Conservation (phyloP, 2,329 filamentous ascomycete species). For the Penicillium fuscoglaucum region DNA sequence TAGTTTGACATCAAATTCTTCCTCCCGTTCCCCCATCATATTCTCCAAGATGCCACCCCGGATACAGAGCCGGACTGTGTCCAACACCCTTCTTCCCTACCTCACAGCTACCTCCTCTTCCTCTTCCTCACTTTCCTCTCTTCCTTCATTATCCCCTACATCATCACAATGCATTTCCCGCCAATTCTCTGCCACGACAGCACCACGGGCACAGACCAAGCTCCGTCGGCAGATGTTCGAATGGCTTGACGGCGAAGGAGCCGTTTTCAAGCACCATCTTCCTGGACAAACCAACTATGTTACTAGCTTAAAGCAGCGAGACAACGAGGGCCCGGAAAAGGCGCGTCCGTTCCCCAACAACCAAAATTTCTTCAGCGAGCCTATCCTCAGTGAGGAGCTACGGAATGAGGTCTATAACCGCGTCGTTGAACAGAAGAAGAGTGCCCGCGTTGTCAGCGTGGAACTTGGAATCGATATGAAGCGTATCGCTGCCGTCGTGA, state of each 20-base stretch:
- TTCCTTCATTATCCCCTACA: conserved; percentile 13
- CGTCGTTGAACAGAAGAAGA: conserved; percentile 65
- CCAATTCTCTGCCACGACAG: conserved; percentile 36
- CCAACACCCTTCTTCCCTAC: conserved; percentile 36
- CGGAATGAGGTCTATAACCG: conserved; percentile 71
- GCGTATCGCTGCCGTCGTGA: conserved; percentile 79
- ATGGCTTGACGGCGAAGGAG: conserved; percentile 54
- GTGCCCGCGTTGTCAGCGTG: conserved; percentile 74
- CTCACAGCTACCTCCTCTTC: conserved; percentile 32
- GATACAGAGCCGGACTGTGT: conserved; percentile 39
- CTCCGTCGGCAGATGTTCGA: conserved; percentile 57
- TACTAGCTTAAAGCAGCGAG: conserved; percentile 19
- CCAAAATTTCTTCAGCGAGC: conserved; percentile 65
- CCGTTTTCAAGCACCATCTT: conserved; percentile 32
- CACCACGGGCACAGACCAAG: conserved; percentile 51
- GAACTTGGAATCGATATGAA: conserved; percentile 77
- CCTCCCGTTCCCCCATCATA: conserved; percentile 1
- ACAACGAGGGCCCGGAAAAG: conserved; percentile 7
- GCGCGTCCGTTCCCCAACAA: conserved; percentile 73
- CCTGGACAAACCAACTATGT: conserved; percentile 38
- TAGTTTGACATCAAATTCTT: background rate
- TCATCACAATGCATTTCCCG: conserved; percentile 27
- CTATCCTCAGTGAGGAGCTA: conserved; percentile 71
- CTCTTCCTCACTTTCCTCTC: conserved; percentile 23
- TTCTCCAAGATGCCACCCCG: conserved; percentile 40